Conservation (phyloP, 495 filamentous ascomycete species). For the Ramalina intermedia region DNA sequence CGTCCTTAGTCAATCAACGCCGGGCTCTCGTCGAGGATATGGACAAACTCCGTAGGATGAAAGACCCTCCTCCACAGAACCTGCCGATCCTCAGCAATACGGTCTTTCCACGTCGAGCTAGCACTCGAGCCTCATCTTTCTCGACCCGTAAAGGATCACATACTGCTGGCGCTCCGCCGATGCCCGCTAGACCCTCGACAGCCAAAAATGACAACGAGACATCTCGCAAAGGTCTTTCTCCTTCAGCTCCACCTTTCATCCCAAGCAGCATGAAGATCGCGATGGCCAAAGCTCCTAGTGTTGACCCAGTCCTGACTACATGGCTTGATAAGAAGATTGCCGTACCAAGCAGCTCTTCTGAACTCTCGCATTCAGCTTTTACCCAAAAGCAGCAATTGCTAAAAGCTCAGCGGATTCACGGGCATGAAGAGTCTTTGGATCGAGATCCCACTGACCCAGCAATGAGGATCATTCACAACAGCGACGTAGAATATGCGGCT, state of each 20-base stretch:
- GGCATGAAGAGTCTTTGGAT: not conserved
- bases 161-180: too few species aligned
- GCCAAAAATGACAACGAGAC: not conserved
- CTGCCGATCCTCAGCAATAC: conserved; percentile 3
- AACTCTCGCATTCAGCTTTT: not conserved
- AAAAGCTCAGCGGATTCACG: not conserved
- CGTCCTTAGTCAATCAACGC: conserved; percentile 23
- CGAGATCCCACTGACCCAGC: conserved; percentile 7
- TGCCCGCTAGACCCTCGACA: not conserved
- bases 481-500: conserved; percentile 14
- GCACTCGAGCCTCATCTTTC: not conserved
- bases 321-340: not conserved
- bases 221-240: conserved; percentile 1
- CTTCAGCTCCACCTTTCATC: conserved; percentile 1
- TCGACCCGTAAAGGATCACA: not conserved
- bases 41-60: conserved; percentile 23
- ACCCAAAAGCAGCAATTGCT: not conserved
- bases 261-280: conserved; percentile 3
- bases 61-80: conserved; percentile 21
- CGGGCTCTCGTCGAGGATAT: conserved; percentile 24
- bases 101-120: not conserved
- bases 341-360: not conserved
- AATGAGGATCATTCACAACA: conserved; percentile 6
- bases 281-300: not conserved
- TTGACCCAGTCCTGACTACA: not conserved